Conservation (phyloP, 177 flowering plant species). For the Vitis hybrid region DNA sequence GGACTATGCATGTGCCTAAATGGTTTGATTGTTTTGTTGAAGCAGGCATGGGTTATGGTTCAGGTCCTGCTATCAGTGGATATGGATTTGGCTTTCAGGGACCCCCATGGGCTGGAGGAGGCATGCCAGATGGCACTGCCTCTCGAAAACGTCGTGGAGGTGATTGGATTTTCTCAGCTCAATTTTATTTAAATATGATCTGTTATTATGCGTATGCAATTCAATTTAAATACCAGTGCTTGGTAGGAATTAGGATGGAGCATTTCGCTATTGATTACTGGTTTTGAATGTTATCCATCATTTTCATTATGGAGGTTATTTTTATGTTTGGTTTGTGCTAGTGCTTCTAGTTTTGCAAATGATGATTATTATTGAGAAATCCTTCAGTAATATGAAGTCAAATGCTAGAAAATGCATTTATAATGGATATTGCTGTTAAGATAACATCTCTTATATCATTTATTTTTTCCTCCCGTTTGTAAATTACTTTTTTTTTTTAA, state of each 20-base stretch:
- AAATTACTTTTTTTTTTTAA: background rate
- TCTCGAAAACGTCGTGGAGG: constrained; percentile 58
- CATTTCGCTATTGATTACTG: background rate
- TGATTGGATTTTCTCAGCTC: constrained; percentile 13
- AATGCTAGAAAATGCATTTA: too few species aligned
- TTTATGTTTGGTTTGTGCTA: background rate
- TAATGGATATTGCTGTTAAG: too few species aligned
- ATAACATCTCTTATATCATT: too few species aligned
- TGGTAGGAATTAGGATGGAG: background rate
- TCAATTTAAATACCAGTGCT: background rate
- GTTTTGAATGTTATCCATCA: background rate
- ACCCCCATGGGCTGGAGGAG: constrained; percentile 36
- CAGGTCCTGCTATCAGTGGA: constrained; percentile 34
- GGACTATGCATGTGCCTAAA: background rate
- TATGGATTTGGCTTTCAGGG: constrained; percentile 43
- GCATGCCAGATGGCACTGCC: constrained; percentile 34
- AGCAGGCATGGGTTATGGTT: constrained; percentile 36
- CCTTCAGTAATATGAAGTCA: background rate
- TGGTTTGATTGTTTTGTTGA: constrained; percentile 12
- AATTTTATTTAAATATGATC: background rate
- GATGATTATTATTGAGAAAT: background rate
- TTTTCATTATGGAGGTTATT: background rate
- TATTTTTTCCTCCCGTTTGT: background rate
- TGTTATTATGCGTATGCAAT: background rate
- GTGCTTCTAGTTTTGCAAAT: background rate